Base-by-base conservation (phyloP, 1,284 basidiomycete species). In the Ganoderma sinense region DNA sequence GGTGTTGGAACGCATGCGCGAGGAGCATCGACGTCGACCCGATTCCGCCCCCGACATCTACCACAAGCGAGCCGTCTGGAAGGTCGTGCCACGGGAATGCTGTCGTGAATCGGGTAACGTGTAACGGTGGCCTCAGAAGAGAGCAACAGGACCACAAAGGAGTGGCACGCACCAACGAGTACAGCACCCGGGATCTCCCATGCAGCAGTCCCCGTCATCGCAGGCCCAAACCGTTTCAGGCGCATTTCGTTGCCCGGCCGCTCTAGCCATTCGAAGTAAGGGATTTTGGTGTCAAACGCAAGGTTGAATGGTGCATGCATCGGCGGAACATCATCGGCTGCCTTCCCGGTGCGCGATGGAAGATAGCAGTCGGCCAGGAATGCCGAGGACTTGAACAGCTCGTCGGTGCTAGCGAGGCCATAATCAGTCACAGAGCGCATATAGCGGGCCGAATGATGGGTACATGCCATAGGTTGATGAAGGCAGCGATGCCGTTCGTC, bases 1-100 rank as follows among this genome's bases (percentile, higher is more conserved):
- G 75, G 5, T 83, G 83, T 2, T 83, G 78, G 68, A 89, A 89
- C 2, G 87, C 84, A 56, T 86, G 85, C 23, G 89, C 90, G 26
- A 94, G 85, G 55, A 88, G 72, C 87, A 94, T 89, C 26, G 85
- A 88, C 0, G 90, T 89, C n/a, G 89, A 89, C 11, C 92, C 93
- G 56, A 92, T 91, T 0, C 92, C 92, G 8, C 92, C 91, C 0
- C 92, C 92, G 1, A 94, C 91, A 73, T 94, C 92, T 3, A 94
- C 89, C 10, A 87, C 79, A 53, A 74, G 51, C 8, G 89, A 87
- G 2, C 86, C 86, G n/a, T 76, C 80, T 2, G 85, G 84, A 23
- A 94, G 82, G 6, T 84, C 82, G 20, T 82, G 79, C 89, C 92
- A 93, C 69, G 89, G 87, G 74, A 91, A 92, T 7, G 85, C 91